A percentile compares a stretch with the other conserved stretches of the same genome.
Conservation (phyloP, 192 early-diverging fungal species). For the Coemansia sp. region DNA sequence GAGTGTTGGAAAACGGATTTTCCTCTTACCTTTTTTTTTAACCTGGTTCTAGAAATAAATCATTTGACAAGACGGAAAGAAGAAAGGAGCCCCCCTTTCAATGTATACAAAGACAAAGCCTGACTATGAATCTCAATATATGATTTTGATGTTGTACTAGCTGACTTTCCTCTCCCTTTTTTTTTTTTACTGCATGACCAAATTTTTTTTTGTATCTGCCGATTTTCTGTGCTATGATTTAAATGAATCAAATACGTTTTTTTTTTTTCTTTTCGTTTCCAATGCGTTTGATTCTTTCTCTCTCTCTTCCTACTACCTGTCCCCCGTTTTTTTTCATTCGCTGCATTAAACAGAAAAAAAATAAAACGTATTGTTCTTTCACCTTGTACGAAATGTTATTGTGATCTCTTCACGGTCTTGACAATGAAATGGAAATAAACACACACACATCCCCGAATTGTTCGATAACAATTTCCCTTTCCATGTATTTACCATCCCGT, state of each 20-base stretch:
- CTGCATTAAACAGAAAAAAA: not conserved
- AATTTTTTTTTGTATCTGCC: too few relatives aligned
- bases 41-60: too few relatives aligned
- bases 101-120: too few relatives aligned
- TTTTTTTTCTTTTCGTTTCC: too few relatives aligned
- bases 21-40: too few relatives aligned
- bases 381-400: not conserved
- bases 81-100: too few relatives aligned
- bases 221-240: too few relatives aligned
- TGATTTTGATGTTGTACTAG: not conserved
- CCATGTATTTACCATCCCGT: not conserved
- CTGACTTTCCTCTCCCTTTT: not conserved
- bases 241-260: too few relatives aligned
- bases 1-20: too few relatives aligned
- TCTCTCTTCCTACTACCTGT: not conserved
- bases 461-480: not conserved
- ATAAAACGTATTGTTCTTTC: not conserved
- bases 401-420: not conserved
- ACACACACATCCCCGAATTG: too few relatives aligned
- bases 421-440: not conserved
- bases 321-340: not conserved
- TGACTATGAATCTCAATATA: too few relatives aligned
- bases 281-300: not conserved
- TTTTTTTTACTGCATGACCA: not conserved
- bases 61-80: too few relatives aligned